Evolutionary conservation across 768 basidiomycete genomes (phyloP), one percentile per base, ranked within the genome.

Genomic region (Mycena vitilis): DNA sequence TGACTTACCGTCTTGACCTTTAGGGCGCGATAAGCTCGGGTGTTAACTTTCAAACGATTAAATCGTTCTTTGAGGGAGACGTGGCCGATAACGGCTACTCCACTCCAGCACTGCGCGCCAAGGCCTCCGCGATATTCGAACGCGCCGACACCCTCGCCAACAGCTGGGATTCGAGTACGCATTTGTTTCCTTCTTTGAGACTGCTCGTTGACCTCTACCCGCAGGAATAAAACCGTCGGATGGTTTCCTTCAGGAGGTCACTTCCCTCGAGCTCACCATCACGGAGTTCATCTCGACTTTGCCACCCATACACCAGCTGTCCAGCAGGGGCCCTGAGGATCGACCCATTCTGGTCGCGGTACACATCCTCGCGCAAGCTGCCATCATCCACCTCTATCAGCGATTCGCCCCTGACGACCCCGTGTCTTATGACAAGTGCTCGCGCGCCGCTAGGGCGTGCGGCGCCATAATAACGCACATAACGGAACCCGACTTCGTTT

Each of bases 121-220:
- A 94, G 78, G 91, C 91, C 20, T 89, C 93, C n/a, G 85, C 91
- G 13, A 83, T 95, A 25, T 91, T 90, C 73, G 86, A 92, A 58
- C 87, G 87, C 53, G 91, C 93, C 40, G 86, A 89, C 70, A 81
- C 82, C 63, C 78, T 93, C 45, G 83, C 89, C 25, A 83, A 85
- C 25, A 84, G 79, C 71, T 93, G 89, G 89, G 86, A 84, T 75
- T 78, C 86, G 69, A 84, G 91, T 91, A 81, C 63, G 84, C 25
- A 53, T 57, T 42, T 23, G 30, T 37, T 52, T 40, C 37, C 51
- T 47, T n/a, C 49, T 22, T 57, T 51, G 36, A 66, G 47, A 49
- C 56, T 57, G 60, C 61, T 25, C 59, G 51, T 70, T 65, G 40
- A 70, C 60, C 25, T 58, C 42, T 34, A 18, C 65, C 61, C 54